phyloP scores from a whole-genome alignment of 306 rosid genomes.

The Trifolium pratense region DNA sequence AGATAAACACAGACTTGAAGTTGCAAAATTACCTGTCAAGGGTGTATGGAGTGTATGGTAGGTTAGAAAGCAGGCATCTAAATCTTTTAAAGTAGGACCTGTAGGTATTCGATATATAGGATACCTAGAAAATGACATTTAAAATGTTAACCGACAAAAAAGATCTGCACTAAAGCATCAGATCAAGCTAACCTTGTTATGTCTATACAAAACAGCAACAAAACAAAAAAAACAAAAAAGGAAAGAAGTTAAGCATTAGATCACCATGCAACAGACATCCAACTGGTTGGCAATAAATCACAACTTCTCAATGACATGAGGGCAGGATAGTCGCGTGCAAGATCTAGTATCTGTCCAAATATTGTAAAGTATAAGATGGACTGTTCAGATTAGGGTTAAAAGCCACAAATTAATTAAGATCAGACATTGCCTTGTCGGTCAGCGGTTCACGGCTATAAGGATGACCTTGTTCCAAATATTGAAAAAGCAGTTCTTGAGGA shows the following conservation, averaged over 20 bases:
- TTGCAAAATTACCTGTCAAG: conserved; percentile 57
- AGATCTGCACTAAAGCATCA: conserved; percentile 29
- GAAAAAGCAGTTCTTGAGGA: conserved; percentile 61
- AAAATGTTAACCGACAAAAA: conserved; percentile 38
- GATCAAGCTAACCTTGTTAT: conserved; percentile 24
- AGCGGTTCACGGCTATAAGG: conserved; percentile 84
- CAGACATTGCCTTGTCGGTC: conserved; percentile 72
- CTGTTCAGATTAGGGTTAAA: conserved; percentile 30
- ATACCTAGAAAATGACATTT: conserved; percentile 66
- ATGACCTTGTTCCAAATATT: conserved; percentile 74
- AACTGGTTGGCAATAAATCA: conserved; percentile 76
- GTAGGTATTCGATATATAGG: conserved; percentile 89
- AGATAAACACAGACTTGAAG: conserved; percentile 27
- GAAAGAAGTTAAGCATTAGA: conserved; percentile 28
- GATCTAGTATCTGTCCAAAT: conserved; percentile 71
- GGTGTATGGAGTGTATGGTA: conserved; percentile 75
- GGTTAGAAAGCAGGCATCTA: conserved; percentile 83
- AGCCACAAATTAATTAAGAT: conserved; percentile 33
- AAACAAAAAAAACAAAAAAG: not conserved
- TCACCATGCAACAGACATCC: conserved; percentile 93
- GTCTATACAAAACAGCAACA: not conserved
- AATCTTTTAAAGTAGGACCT: conserved; percentile 81
- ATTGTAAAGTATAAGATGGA: conserved; percentile 40
- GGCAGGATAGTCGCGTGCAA: conserved; percentile 66
- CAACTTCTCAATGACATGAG: conserved; percentile 81